Conservation (phyloP, 2,329 filamentous ascomycete species). For the Leptographium flavum region DNA sequence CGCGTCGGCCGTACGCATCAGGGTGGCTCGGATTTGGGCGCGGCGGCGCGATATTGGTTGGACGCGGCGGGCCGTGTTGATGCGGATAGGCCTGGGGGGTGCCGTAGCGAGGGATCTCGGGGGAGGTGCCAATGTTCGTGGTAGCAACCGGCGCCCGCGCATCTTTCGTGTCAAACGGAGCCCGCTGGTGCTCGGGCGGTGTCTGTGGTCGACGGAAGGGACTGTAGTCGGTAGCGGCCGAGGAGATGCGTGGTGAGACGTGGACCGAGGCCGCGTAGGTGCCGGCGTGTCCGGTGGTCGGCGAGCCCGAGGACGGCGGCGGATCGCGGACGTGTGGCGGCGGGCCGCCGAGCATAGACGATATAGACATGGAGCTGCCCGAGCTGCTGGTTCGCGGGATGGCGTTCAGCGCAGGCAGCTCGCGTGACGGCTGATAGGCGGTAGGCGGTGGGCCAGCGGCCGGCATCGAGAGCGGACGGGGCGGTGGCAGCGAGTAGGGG, state of each 20-base stretch:
- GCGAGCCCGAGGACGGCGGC: slow-evolving; percentile 17
- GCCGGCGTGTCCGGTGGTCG: slow-evolving; percentile 18
- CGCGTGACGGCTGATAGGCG: slow-evolving; percentile 34
- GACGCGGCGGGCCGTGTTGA: slow-evolving; percentile 33
- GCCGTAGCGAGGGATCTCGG: slow-evolving; percentile 42
- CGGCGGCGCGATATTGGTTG: slow-evolving; percentile 28
- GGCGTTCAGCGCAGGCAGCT: slow-evolving; percentile 36
- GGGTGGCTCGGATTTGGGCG: slow-evolving; percentile 28
- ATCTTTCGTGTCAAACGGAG: slow-evolving; percentile 21
- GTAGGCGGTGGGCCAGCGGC: slow-evolving; percentile 28
- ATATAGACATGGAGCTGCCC: slow-evolving; percentile 47
- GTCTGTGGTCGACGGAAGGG: slow-evolving; percentile 56
- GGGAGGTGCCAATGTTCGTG: slow-evolving; percentile 30
- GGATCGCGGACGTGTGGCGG: slow-evolving; percentile 22
- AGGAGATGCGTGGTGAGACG: slow-evolving; percentile 41
- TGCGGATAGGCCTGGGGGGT: slow-evolving; percentile 42
- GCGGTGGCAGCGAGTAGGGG: slow-evolving; percentile 31
- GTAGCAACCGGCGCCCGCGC: slow-evolving; percentile 34
- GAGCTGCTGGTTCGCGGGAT: slow-evolving; percentile 31
- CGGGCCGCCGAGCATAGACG: slow-evolving; percentile 42
- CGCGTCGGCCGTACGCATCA: slow-evolving; percentile 33
- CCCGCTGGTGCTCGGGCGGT: slow-evolving; percentile 47
- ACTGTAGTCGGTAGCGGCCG: slow-evolving; percentile 42
- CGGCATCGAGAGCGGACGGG: slow-evolving; percentile 27
- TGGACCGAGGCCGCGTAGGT: slow-evolving; percentile 24